These are phyloP conservation scores for Forsythia viridissima DNA, from an alignment of 257 asterid genomes.

Conservation along the genomic window DNA sequence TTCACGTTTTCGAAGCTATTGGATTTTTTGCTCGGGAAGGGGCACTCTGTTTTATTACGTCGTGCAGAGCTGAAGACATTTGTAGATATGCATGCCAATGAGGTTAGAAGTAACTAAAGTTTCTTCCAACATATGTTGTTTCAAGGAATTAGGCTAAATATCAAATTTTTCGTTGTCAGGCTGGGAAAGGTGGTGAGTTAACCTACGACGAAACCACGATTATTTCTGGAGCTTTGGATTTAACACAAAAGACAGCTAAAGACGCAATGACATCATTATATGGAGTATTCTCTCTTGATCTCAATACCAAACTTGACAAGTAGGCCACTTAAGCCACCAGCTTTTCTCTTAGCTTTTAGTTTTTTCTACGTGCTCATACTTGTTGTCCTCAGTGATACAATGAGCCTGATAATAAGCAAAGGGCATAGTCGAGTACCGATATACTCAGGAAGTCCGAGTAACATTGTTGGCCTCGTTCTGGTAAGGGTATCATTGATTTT, in stretches of 20 bases:
- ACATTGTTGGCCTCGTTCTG: constrained; percentile 56
- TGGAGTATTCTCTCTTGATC: constrained; percentile 60
- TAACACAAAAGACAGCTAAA: constrained; percentile 67
- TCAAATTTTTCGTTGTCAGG: constrained; percentile 39
- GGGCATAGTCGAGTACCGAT: constrained; percentile 60
- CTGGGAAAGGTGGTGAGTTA: constrained; percentile 82
- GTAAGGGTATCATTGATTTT: constrained; percentile 17
- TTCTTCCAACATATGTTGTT: not conserved
- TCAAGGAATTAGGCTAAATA: constrained; percentile 1
- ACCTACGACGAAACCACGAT: constrained; percentile 66
- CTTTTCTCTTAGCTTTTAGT: constrained; percentile 3
- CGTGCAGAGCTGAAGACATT: constrained; percentile 78
- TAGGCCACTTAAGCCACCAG: constrained; percentile 17
- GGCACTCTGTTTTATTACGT: constrained; percentile 61
- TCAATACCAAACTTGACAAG: constrained; percentile 69
- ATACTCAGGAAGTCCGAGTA: constrained; percentile 37
- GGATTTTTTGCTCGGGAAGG: constrained; percentile 66
- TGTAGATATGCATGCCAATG: constrained; percentile 73
- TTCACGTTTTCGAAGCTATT: constrained; percentile 42
- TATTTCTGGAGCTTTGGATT: constrained; percentile 76
- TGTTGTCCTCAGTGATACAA: constrained; percentile 45
- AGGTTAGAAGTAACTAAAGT: constrained; percentile 37
- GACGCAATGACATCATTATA: constrained; percentile 76
- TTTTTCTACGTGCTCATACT: constrained; percentile 11
- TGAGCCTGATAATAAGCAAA: constrained; percentile 44